Evolutionary conservation across 768 basidiomycete species (phyloP).

Genomic region (Termitomyces sp.): DNA sequence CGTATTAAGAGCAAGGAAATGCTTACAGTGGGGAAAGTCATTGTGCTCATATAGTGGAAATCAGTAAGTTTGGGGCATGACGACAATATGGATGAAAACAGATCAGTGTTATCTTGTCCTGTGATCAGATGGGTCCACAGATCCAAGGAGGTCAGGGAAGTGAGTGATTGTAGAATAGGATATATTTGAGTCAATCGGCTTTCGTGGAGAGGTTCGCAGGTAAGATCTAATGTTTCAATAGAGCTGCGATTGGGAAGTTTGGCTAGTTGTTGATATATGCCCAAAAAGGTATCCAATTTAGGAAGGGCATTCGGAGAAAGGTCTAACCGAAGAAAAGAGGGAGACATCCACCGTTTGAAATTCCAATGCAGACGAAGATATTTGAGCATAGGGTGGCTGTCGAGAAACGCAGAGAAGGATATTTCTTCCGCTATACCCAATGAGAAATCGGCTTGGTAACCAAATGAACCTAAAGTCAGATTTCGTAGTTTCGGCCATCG

Average conservation of each 20-base stretch:
- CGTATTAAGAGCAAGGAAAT: not conserved
- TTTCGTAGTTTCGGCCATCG: constrained; percentile 35
- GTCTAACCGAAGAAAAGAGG: constrained; percentile 27
- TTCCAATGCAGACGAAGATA: constrained; percentile 45
- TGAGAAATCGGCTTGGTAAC: constrained; percentile 39
- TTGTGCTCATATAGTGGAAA: constrained; percentile 48
- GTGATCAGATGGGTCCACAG: constrained; percentile 39
- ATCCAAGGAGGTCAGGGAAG: constrained; percentile 34
- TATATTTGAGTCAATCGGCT: constrained; percentile 26
- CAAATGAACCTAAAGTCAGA: constrained; percentile 45
- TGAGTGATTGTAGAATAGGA: constrained; percentile 27
- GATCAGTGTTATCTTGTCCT: constrained; percentile 23
- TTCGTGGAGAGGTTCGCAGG: constrained; percentile 42
- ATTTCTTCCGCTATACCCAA: constrained; percentile 26
- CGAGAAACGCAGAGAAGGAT: constrained; percentile 30
- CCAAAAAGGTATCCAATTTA: constrained; percentile 34
- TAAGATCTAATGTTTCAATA: constrained; percentile 39
- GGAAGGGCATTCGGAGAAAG: constrained; percentile 26
- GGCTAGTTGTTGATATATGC: constrained; percentile 41
- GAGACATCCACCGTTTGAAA: constrained; percentile 45
- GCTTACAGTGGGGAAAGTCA: constrained; percentile 34
- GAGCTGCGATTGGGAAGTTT: constrained; percentile 27
- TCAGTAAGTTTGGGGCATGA: constrained; percentile 35
- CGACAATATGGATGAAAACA: constrained; percentile 29
- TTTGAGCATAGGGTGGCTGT: constrained; percentile 29